Evolutionary conservation across 306 rosid genomes (phyloP).

Genomic region (Cercis canadensis): DNA sequence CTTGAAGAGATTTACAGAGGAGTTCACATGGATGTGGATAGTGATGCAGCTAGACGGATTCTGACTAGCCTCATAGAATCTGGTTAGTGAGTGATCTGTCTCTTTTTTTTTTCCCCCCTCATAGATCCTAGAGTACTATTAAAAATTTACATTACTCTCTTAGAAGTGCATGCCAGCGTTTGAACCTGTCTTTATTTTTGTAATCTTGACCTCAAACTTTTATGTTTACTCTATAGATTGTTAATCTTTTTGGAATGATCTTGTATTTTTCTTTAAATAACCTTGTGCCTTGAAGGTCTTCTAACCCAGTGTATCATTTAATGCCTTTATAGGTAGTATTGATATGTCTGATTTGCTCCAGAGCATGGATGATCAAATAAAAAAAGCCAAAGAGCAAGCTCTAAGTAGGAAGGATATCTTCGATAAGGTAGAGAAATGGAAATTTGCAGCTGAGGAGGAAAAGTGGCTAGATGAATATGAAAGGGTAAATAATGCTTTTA

Average conservation of each 20-base stretch:
- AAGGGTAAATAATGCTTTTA: conserved; percentile 58
- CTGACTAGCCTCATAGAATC: conserved; percentile 74
- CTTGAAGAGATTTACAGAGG: conserved; percentile 83
- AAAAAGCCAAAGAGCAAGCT: conserved; percentile 84
- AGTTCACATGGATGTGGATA: conserved; percentile 84
- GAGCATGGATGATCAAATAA: conserved; percentile 84
- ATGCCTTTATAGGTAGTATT: conserved; percentile 58
- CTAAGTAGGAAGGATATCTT: conserved; percentile 86
- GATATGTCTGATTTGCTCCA: conserved; percentile 75
- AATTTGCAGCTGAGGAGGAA: conserved; percentile 85
- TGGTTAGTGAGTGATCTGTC: conserved; percentile 48
- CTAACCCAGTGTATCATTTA: conserved; percentile 1
- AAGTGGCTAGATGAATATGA: conserved; percentile 96
- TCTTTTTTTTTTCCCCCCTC: background rate
- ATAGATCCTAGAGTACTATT: background rate
- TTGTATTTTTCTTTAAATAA: background rate
- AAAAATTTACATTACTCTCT: background rate
- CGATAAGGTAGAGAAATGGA: conserved; percentile 91
- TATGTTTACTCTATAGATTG: no score
- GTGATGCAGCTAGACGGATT: conserved; percentile 67
- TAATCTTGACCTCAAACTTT: background rate
- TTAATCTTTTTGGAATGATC: background rate
- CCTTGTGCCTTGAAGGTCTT: no score
- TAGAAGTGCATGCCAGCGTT: conserved; percentile 11
- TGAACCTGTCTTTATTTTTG: conserved; percentile 2